These are phyloP conservation scores for Cyberlindnera nakhonratchasimensis DNA, from an alignment of 805 yeast genomes.

Conservation along the genomic window DNA sequence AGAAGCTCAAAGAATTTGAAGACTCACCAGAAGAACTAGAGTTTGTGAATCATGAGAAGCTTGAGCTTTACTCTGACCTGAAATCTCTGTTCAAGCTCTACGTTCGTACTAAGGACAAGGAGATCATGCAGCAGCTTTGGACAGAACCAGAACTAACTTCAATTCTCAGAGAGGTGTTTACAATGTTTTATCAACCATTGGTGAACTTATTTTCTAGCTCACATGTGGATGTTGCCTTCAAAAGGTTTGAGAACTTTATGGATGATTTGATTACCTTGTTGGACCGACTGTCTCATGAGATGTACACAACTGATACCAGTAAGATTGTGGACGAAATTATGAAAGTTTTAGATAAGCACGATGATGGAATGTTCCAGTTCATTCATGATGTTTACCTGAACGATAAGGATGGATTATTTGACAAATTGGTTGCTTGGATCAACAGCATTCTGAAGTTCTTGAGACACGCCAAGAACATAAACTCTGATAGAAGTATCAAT, in stretches of 20 bases:
- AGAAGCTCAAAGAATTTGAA: constrained; percentile 25
- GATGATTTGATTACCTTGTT: constrained; percentile 59
- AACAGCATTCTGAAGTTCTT: constrained; percentile 61
- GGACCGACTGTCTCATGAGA: constrained; percentile 46
- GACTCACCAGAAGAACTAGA: constrained; percentile 19
- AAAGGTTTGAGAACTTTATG: constrained; percentile 62
- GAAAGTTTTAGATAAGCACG: constrained; percentile 65
- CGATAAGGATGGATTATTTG: constrained; percentile 70
- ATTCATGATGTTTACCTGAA: constrained; percentile 78
- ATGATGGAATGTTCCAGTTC: constrained; percentile 67
- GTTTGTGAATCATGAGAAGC: constrained; percentile 23
- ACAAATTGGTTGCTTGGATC: constrained; percentile 71
- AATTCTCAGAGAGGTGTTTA: constrained; percentile 67
- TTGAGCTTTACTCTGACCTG: constrained; percentile 44
- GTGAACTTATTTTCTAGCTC: constrained; percentile 66
- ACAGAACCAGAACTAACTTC: constrained; percentile 78
- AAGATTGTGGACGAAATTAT: constrained; percentile 68
- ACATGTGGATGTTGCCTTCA: constrained; percentile 59
- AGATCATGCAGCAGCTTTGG: constrained; percentile 73
- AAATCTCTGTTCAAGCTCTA: constrained; percentile 61
- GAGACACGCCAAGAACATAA: constrained; percentile 50
- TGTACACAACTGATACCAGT: constrained; percentile 47
- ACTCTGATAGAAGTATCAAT: constrained; percentile 20
- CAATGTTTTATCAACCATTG: constrained; percentile 72
- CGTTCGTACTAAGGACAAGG: constrained; percentile 72